Evolutionary conservation across 2,329 filamentous ascomycete species (phyloP), one percentile per base, ranked within the genome.

Genomic region (Hymenoscyphus salicellus): DNA sequence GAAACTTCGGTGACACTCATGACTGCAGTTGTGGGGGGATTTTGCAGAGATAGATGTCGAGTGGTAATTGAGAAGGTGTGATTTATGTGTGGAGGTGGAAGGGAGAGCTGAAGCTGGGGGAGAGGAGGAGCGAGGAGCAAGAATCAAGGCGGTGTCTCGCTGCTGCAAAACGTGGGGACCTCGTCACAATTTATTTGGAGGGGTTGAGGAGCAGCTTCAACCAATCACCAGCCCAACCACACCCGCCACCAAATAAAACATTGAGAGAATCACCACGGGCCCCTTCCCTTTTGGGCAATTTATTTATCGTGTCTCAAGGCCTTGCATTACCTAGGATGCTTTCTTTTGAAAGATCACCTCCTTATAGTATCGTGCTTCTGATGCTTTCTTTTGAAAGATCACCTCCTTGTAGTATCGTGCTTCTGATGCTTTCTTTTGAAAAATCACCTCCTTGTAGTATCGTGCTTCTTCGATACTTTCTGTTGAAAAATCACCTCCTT

Each of bases 1-100:
- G 90, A 86, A 75, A 97, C 91, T 62, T 89, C 92, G 79, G 91
- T 85, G 79, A 88, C 80, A 77, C 82, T 86, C 92, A 97, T 95
- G 75, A 69, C 84, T 76, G 69, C 66, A 63, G 36, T 58, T 58
- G 60, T 55, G 38, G 63, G 60, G 36, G 58, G 36, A 38, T 61
- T 46, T 17, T 58, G 26, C 32, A 61, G 64, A 64, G 66, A 58
- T 49, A 64, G 66, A 58, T 49, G 33, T 46, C 28, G 55, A 52
- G 38, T 59, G 41, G 49, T 52, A 62, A 38, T 66, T 52, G 60
- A 61, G 64, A 33, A 17, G 36, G 38, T 59, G 20, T 59, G 52
- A 11, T n/a, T 58, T 55, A 36, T 61, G 65, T 64, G 62, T 49
- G 49, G 43, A 38, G 28, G 3, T 55, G 33, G 36, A 38, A 38